phyloP scores from a whole-genome alignment of 1,284 basidiomycete genomes.

The Ustilago esculenta region DNA sequence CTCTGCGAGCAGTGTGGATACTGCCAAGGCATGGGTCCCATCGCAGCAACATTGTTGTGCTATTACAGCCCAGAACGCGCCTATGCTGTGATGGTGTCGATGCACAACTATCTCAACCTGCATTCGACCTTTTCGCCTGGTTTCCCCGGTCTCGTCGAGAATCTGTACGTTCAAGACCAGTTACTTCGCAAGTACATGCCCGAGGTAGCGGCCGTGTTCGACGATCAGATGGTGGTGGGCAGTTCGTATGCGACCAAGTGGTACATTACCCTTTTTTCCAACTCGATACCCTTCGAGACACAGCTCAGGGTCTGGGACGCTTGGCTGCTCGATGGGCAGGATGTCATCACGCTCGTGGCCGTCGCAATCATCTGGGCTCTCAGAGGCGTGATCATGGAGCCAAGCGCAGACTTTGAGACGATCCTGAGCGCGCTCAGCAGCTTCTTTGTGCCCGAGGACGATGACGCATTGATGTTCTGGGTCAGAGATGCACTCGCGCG shows the following conservation, averaged over 20 bases:
- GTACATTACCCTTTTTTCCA: conserved; percentile 93
- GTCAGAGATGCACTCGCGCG: conserved; percentile 37
- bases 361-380: conserved; percentile 90
- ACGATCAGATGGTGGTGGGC: conserved; percentile 81
- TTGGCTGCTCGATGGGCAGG: conserved; percentile 87
- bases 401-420: conserved; percentile 46
- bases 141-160: conserved; percentile 92
- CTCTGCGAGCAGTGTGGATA: conserved; percentile 89
- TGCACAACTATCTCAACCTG: conserved; percentile 80
- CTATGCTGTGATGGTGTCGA: conserved; percentile 81
- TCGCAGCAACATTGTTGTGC: conserved; percentile 91
- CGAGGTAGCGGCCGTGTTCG: conserved; percentile 81
- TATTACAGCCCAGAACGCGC: conserved; percentile 78
- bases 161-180: conserved; percentile 91
- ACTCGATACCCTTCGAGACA: conserved; percentile 93
- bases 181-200: conserved; percentile 87
- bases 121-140: conserved; percentile 91
- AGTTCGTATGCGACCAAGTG: conserved; percentile 97
- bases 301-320: conserved; percentile 95
- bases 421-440: conserved; percentile 52
- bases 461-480: conserved; percentile 61
- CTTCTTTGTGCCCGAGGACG: conserved; percentile 58
- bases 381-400: conserved; percentile 50
- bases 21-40: conserved; percentile 98
- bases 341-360: conserved; percentile 84